Percentiles rank a stretch among this genome's conserved stretches.
Conservation (phyloP, 2,329 filamentous ascomycete species). For the Acrocalymma vagum region DNA sequence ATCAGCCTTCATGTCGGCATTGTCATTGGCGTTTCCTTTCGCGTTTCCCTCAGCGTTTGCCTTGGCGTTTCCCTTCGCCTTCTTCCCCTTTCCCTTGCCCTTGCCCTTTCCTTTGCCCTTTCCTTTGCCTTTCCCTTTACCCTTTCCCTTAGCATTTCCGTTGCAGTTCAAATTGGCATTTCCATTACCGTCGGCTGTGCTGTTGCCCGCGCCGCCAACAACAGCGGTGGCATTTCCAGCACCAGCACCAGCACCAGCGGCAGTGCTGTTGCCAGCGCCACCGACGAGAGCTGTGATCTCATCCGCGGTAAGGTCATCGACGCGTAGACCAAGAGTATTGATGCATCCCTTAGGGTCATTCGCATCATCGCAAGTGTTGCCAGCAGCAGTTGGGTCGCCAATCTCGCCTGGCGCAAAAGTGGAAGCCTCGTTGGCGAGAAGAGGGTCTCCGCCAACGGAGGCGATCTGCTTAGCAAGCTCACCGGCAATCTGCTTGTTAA, state of each 20-base stretch:
- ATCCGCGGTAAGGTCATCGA: constrained; percentile 61
- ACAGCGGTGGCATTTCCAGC: constrained; percentile 1
- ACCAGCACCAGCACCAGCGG: constrained; percentile 28
- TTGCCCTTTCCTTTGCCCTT: too few species aligned
- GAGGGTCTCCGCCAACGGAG: constrained; percentile 68
- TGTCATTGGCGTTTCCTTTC: too few species aligned
- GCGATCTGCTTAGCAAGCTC: constrained; percentile 68
- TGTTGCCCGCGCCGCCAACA: too few species aligned
- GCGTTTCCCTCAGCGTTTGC: too few species aligned
- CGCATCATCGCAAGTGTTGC: constrained; percentile 62
- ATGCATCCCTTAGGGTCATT: constrained; percentile 63
- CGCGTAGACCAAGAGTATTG: constrained; percentile 61
- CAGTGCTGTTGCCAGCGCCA: constrained; percentile 23
- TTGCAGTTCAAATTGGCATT: too few species aligned
- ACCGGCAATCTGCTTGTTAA: constrained; percentile 69
- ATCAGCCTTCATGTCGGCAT: too few species aligned
- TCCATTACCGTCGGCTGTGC: too few species aligned
- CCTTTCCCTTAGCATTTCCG: too few species aligned
- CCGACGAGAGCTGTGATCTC: constrained; percentile 62
- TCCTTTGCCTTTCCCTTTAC: too few species aligned
- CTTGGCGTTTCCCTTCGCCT: too few species aligned
- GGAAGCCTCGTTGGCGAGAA: constrained; percentile 66
- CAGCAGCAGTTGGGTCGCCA: constrained; percentile 58
- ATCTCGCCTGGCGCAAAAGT: constrained; percentile 70
- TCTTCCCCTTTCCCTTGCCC: too few species aligned